Base-by-base conservation (phyloP, 352 stramenopile genomes). In the Phytophthora litchii region DNA sequence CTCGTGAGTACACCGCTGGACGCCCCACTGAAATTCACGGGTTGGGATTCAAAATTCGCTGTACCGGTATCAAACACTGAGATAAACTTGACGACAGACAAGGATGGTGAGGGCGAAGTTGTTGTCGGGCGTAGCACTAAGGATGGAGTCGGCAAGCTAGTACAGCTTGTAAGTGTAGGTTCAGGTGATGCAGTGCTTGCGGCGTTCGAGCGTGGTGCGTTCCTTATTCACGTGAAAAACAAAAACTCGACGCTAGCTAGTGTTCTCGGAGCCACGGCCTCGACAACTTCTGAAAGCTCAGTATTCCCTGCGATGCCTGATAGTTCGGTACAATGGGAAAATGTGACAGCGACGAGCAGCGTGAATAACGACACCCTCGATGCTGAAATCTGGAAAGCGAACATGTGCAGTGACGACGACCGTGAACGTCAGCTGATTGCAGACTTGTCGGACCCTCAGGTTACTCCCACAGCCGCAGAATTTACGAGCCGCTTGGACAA, bases 1-100 rank as follows among this genome's bases (percentile, higher is more conserved):
- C 48, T 92, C 9, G 63, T 92, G 3, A 72, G 81, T 9, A 61
- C 70, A 14, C 66, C 56, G 1, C 29, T 80, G 19, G 64, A 83
- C 35, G 45, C 53, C 8, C 63, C 78, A 0, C 61, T 67, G 56
- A 64, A 76, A 43, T 64, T 90, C 27, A 75, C 73, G 10, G 79
- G 71, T 3, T 92, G 80, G 80, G 81, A 92, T 56, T 70, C 81
- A 45, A 91, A 88, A 64, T 92, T 91, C 48, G 81, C 79, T 16
- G 83, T 91, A 0, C 72, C 85, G 2, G 75, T 92, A 11, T 74
- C 79, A 1, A 73, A 61, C 16, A 78, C 70, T n/a, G 64, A 83
- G 45, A 60, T 88, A 37, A 70, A 81, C 34, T 41, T 76, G 34
- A 8, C 25, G 9, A 37, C 48, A 52, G 64, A 74, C 12, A 70